These are phyloP conservation scores for Cyclotella kingstonii DNA, from an alignment of 108 stramenopile genomes.

Conservation along the genomic window DNA sequence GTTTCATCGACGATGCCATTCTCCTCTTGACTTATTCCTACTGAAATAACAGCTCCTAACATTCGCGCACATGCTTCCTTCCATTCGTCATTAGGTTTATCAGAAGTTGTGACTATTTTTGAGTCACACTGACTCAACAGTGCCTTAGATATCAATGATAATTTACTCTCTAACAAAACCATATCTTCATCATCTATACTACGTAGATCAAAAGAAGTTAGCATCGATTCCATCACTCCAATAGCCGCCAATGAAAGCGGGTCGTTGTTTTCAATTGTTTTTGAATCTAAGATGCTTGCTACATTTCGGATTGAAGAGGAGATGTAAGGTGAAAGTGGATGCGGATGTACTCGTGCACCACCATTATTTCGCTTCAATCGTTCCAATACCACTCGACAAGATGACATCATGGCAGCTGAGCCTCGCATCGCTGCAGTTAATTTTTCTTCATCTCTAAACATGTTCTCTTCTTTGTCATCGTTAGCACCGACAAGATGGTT, in stretches of 20 bases:
- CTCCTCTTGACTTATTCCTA: slow-evolving; percentile 10
- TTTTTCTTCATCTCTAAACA: slow-evolving; percentile 46
- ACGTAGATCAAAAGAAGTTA: slow-evolving; percentile 37
- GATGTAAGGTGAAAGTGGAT: slow-evolving; percentile 58
- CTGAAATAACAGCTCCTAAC: slow-evolving; percentile 36
- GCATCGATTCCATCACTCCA: slow-evolving; percentile 51
- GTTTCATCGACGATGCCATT: neutral
- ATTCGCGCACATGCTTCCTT: slow-evolving; percentile 31
- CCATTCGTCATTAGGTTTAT: slow-evolving; percentile 20
- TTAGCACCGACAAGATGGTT: slow-evolving; percentile 3
- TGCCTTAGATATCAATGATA: slow-evolving; percentile 23
- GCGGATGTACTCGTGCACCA: slow-evolving; percentile 66
- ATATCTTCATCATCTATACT: slow-evolving; percentile 24
- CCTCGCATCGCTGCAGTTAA: slow-evolving; percentile 62
- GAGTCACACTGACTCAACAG: slow-evolving; percentile 1
- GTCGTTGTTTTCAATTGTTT: slow-evolving; percentile 5
- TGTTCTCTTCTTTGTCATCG: slow-evolving; percentile 3
- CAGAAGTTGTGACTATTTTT: neutral
- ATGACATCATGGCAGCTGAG: slow-evolving; percentile 71
- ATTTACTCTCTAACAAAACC: slow-evolving; percentile 2
- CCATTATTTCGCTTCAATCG: slow-evolving; percentile 26
- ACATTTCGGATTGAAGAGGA: slow-evolving; percentile 35
- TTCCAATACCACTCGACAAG: slow-evolving; percentile 52
- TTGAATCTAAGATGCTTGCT: slow-evolving; percentile 13
- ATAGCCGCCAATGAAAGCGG: slow-evolving; percentile 42